These are phyloP conservation scores for Macrolepiota fuliginosa DNA, from an alignment of 768 basidiomycete species.

Conservation along the genomic window DNA sequence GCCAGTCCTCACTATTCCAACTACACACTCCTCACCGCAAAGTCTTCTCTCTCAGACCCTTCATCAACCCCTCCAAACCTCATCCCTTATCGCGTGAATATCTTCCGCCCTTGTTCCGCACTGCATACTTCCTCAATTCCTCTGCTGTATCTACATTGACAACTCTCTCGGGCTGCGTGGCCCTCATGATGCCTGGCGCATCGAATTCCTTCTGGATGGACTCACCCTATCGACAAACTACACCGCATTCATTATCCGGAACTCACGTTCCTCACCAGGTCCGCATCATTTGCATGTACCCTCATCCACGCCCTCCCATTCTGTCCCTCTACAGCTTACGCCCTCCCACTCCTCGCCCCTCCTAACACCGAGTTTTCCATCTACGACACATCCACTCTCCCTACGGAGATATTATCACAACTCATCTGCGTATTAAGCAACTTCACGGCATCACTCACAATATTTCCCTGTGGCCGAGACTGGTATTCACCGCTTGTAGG, in stretches of 20 bases:
- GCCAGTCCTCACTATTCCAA: constrained; percentile 61
- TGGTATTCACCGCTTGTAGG: constrained; percentile 74
- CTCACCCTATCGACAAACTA: constrained; percentile 63
- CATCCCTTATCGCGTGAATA: constrained; percentile 55
- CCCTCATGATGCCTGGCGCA: constrained; percentile 52
- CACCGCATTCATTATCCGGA: no score
- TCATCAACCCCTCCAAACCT: constrained; percentile 46
- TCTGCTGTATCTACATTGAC: constrained; percentile 26
- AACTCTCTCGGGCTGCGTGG: constrained; percentile 58
- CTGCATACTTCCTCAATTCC: constrained; percentile 55
- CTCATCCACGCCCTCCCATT: no score
- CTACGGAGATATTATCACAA: constrained; percentile 31
- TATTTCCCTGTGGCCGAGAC: constrained; percentile 78
- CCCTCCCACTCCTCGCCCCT: no score
- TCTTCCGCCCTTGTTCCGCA: constrained; percentile 44
- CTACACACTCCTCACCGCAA: constrained; percentile 66
- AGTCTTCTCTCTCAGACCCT: constrained; percentile 39
- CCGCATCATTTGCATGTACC: no score
- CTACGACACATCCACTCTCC: constrained; percentile 6
- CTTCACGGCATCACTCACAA: constrained; percentile 70
- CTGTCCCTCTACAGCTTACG: no score
- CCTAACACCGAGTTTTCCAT: constrained; percentile 17
- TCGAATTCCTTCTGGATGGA: constrained; percentile 63
- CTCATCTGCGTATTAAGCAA: constrained; percentile 62
- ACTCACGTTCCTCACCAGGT: constrained; percentile 76